Percentiles rank a stretch among this genome's conserved stretches.
Conservation (phyloP, 148 eudicot species). For the Chenopodium berlandieri region DNA sequence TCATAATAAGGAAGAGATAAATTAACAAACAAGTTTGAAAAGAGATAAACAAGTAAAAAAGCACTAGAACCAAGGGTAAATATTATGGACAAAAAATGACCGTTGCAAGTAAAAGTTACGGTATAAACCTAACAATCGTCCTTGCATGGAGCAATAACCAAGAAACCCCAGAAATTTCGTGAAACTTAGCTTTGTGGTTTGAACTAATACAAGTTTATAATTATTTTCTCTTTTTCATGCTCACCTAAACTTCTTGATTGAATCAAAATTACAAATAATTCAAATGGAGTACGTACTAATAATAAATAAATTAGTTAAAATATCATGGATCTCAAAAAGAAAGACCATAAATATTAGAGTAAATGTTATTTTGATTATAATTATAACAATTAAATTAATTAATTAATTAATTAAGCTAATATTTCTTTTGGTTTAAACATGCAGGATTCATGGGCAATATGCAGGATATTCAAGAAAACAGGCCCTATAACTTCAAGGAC, state of each 20-base stretch:
- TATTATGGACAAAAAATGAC: slow-evolving; percentile 19
- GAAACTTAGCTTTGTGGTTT: slow-evolving; percentile 10
- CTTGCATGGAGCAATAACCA: slow-evolving; percentile 4
- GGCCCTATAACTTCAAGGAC: slow-evolving; percentile 61
- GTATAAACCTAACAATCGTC: not conserved
- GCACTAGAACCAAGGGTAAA: slow-evolving; percentile 7
- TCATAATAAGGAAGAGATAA: not conserved
- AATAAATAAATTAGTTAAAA: too few relatives aligned
- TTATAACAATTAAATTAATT: too few relatives aligned
- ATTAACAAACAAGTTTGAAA: not conserved
- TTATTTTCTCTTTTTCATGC: not conserved
- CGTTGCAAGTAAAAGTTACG: slow-evolving; percentile 16
- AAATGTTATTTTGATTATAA: too few relatives aligned
- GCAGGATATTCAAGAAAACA: slow-evolving; percentile 87
- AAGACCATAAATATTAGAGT: too few relatives aligned
- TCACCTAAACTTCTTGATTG: not conserved
- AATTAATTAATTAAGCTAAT: not conserved
- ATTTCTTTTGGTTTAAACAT: slow-evolving; percentile 8
- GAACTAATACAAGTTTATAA: not conserved
- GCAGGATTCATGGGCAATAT: slow-evolving; percentile 96
- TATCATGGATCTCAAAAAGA: not conserved
- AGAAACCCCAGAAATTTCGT: slow-evolving; percentile 13
- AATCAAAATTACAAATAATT: not conserved
- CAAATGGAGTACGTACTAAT: too few relatives aligned
- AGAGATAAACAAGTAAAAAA: not conserved